phyloP scores from a whole-genome alignment of 2,329 filamentous ascomycete species.

The Pochonia chlamydosporia region DNA sequence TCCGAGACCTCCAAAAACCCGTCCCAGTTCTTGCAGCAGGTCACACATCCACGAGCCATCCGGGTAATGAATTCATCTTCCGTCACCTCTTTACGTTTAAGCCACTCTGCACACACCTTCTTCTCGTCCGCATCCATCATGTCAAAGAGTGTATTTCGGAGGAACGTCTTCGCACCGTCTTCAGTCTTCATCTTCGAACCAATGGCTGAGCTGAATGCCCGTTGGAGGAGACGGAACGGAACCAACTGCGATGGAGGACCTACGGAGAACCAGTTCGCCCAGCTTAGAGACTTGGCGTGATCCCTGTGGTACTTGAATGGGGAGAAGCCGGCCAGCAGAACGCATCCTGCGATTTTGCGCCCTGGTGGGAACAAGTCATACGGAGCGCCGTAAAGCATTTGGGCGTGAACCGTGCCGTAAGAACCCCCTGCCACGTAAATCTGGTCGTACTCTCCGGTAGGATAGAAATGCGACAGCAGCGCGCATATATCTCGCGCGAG shows the following conservation, averaged over 20 bases:
- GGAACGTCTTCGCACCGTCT: constrained; percentile 12
- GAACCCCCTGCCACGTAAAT: constrained; percentile 16
- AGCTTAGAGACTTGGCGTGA: constrained; percentile 12
- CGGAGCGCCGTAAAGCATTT: constrained; percentile 17
- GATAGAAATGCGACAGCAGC: constrained; percentile 13
- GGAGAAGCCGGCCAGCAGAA: constrained; percentile 14
- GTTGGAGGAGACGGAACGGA: constrained; percentile 13
- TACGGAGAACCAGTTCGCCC: constrained; percentile 14
- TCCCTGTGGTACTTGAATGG: constrained; percentile 13
- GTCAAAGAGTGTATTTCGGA: constrained; percentile 8
- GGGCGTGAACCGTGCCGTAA: constrained; percentile 16
- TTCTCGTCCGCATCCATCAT: constrained; percentile 13
- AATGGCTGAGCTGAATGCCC: constrained; percentile 8
- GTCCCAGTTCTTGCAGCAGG: constrained; percentile 14
- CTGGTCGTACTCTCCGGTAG: constrained; percentile 7
- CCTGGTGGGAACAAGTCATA: constrained; percentile 15
- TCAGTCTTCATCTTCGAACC: constrained; percentile 9
- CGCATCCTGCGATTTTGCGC: constrained; percentile 12
- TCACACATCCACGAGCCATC: constrained; percentile 10
- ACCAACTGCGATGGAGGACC: constrained; percentile 11
- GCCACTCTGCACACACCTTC: constrained; percentile 3
- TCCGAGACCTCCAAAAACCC: constrained; percentile 18
- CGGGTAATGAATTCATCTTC: constrained; percentile 8
- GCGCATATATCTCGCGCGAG: constrained; percentile 11
- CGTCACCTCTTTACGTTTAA: constrained; percentile 5